A percentile compares a stretch with the other conserved stretches of the same genome.
These are phyloP conservation scores for Leptographium radiaticola DNA, from an alignment of 2,329 filamentous ascomycete species.

Conservation along the genomic window DNA sequence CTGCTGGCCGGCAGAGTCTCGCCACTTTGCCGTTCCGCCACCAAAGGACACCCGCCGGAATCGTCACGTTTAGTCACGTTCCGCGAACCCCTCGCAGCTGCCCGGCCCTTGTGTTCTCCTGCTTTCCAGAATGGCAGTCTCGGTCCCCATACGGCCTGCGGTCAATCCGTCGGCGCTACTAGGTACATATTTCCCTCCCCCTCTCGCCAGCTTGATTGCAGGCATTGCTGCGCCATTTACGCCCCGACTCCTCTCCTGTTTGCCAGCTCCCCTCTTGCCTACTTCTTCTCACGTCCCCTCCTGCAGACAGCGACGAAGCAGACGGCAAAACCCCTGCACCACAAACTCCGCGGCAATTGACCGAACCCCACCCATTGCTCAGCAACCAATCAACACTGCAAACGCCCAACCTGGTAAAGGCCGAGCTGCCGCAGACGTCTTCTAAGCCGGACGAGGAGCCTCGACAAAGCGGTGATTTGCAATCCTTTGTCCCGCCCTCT, in stretches of 20 bases:
- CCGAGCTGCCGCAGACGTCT: not conserved
- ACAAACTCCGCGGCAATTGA: not conserved
- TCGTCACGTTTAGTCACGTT: not conserved
- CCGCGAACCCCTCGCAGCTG: not conserved
- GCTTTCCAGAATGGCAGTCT: slow-evolving; percentile 16
- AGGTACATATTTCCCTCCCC: slow-evolving; percentile 15
- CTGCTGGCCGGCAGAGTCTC: not conserved
- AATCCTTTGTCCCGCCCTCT: not conserved
- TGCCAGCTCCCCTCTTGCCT: not conserved
- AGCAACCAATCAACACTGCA: slow-evolving; percentile 3
- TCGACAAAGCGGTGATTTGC: not conserved
- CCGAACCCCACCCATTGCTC: not conserved
- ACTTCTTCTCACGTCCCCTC: slow-evolving; percentile 1
- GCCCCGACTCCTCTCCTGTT: not conserved
- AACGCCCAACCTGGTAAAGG: not conserved
- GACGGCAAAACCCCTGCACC: slow-evolving; percentile 6
- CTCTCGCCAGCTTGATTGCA: slow-evolving; percentile 12
- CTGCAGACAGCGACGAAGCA: slow-evolving; percentile 8
- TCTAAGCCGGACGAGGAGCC: not conserved
- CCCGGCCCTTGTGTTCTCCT: not conserved
- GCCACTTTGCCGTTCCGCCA: not conserved
- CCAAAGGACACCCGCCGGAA: not conserved
- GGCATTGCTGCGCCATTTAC: not conserved
- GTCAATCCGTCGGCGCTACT: slow-evolving; percentile 17
- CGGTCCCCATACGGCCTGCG: slow-evolving; percentile 16